phyloP scores from a whole-genome alignment of 208 protist genomes.

The Dictyostelium gargantuum region DNA sequence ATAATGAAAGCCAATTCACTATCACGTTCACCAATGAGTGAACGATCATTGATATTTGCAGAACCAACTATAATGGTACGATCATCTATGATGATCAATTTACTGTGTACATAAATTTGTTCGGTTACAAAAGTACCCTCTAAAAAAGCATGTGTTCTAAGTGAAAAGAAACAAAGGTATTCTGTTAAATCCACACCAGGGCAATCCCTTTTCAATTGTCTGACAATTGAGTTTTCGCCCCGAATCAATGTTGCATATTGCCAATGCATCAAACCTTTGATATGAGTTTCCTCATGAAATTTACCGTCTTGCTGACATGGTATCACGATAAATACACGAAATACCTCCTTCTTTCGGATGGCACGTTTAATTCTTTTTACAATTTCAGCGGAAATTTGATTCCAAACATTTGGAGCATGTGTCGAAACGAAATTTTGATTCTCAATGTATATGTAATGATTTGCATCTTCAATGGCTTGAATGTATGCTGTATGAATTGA shows the following conservation, averaged over 20 bases:
- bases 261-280: slow-evolving; percentile 78
- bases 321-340: slow-evolving; percentile 66
- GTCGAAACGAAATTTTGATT: slow-evolving; percentile 78
- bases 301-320: slow-evolving; percentile 71
- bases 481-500: slow-evolving; percentile 76
- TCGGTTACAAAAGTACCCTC: slow-evolving; percentile 64
- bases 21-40: slow-evolving; percentile 66
- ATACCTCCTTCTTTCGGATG: slow-evolving; percentile 44
- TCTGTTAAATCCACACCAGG: slow-evolving; percentile 47
- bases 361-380: slow-evolving; percentile 66
- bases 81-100: slow-evolving; percentile 77
- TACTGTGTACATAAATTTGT: slow-evolving; percentile 78
- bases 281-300: slow-evolving; percentile 53
- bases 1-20: slow-evolving; percentile 66
- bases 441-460: slow-evolving; percentile 82
- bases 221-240: slow-evolving; percentile 56
- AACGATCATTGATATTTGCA: slow-evolving; percentile 81
- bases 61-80: slow-evolving; percentile 70
- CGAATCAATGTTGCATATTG: slow-evolving; percentile 75
- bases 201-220: slow-evolving; percentile 60
- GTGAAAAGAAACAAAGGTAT: slow-evolving; percentile 72
- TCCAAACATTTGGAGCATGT: slow-evolving; percentile 51
- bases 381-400: slow-evolving; percentile 70
- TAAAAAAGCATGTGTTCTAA: slow-evolving; percentile 64
- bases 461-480: slow-evolving; percentile 64